phyloP scores from a whole-genome alignment of 768 basidiomycete genomes.

The Pisolithus marmoratus region DNA sequence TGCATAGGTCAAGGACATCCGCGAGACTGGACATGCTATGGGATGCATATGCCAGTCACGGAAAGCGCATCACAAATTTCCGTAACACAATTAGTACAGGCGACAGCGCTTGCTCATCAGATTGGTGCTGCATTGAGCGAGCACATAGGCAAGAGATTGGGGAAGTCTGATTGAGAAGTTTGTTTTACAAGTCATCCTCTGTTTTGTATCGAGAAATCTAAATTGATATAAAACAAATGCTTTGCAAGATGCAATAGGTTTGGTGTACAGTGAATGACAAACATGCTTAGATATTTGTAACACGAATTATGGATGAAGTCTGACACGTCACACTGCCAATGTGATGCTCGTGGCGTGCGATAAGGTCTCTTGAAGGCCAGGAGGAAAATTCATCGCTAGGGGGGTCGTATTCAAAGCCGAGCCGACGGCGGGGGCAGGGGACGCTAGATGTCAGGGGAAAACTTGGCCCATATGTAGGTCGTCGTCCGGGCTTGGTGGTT shows the following conservation, averaged over 20 bases:
- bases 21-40: conserved; percentile 39
- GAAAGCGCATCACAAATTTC: conserved; percentile 44
- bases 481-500: conserved; percentile 50
- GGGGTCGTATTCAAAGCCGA: conserved; percentile 30
- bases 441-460: conserved; percentile 63
- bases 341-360: conserved; percentile 36
- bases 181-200: no score
- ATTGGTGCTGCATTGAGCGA: conserved; percentile 43
- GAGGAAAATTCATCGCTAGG: conserved; percentile 41
- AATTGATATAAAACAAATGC: not conserved
- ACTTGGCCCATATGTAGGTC: conserved; percentile 60
- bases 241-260: not conserved
- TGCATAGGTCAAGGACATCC: no score
- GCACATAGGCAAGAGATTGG: conserved; percentile 36
- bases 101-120: conserved; percentile 39
- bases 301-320: not conserved
- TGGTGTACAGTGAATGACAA: not conserved
- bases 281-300: no score
- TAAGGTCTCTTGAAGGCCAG: conserved; percentile 44
- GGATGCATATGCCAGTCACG: conserved; percentile 37
- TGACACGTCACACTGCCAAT: conserved; percentile 12
- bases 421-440: conserved; percentile 46
- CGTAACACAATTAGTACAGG: conserved; percentile 43
- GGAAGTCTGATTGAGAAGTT: conserved; percentile 6
- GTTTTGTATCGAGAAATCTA: not conserved